phyloP scores from a whole-genome alignment of 305 asterid species.

The Fraxinus floribunda region DNA sequence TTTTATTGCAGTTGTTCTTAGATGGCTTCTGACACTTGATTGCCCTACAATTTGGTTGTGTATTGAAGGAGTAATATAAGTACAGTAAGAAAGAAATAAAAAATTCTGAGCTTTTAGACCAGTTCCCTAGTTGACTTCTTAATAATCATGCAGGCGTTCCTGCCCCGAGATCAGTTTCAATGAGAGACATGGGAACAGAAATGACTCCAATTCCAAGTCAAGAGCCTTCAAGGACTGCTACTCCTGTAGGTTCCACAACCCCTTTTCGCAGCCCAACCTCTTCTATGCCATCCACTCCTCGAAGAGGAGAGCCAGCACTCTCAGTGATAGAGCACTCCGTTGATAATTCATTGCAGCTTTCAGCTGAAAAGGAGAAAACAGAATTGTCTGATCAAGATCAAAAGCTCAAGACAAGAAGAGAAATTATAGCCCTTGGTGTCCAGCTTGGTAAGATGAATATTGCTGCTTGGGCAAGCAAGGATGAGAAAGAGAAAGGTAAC shows the following conservation, averaged over 20 bases:
- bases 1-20: neutral
- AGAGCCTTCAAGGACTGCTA: slow-evolving; percentile 86
- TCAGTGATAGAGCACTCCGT: slow-evolving; percentile 42
- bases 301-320: slow-evolving; percentile 67
- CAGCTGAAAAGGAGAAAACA: slow-evolving; percentile 39
- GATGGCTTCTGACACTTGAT: neutral
- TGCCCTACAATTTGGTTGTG: neutral
- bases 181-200: slow-evolving; percentile 99
- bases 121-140: neutral
- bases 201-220: slow-evolving; percentile 99
- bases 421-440: slow-evolving; percentile 87
- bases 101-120: neutral
- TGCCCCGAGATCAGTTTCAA: slow-evolving; percentile 79
- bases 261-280: slow-evolving; percentile 89
- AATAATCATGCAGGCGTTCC: slow-evolving; percentile 39
- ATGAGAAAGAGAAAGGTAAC: slow-evolving; percentile 50
- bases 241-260: slow-evolving; percentile 79
- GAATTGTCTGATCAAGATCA: slow-evolving; percentile 74
- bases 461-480: slow-evolving; percentile 98
- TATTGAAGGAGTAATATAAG: neutral
- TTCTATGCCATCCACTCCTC: slow-evolving; percentile 87
- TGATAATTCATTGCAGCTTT: slow-evolving; percentile 26
- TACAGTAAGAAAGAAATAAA: neutral
- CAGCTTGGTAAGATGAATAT: slow-evolving; percentile 94
- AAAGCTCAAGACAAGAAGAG: slow-evolving; percentile 76